phyloP scores from a whole-genome alignment of 2,329 filamentous ascomycete genomes.

The Ophiocordyceps unilateralis region DNA sequence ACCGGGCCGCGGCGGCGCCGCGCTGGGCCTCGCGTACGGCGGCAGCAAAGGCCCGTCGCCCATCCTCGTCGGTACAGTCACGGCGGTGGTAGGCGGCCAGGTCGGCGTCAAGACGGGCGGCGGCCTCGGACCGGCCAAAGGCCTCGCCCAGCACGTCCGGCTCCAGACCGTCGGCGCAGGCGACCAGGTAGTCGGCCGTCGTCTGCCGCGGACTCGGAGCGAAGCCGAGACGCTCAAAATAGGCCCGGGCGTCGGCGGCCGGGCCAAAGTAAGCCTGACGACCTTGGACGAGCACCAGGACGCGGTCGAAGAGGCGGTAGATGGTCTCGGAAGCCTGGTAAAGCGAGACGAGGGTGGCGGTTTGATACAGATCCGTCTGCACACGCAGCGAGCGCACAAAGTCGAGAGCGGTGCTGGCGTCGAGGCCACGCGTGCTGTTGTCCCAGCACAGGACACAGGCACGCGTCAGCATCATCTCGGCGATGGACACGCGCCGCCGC shows the following conservation, averaged over 20 bases:
- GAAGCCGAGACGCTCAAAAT: conserved; percentile 67
- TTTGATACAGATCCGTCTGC: conserved; percentile 70
- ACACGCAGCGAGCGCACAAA: conserved; percentile 56
- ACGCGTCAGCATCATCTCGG: conserved; percentile 64
- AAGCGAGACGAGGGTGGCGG: conserved; percentile 68
- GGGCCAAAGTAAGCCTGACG: conserved; percentile 64
- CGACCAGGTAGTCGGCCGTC: conserved; percentile 66
- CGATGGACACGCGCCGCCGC: conserved; percentile 65
- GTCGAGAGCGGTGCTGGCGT: conserved; percentile 50
- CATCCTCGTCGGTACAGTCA: conserved; percentile 42
- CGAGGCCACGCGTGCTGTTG: conserved; percentile 53
- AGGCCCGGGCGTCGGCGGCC: conserved; percentile 45
- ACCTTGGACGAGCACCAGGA: conserved; percentile 63
- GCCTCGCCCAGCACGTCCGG: conserved; percentile 51
- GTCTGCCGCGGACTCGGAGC: conserved; percentile 60
- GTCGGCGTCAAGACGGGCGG: conserved; percentile 39
- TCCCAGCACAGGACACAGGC: conserved; percentile 61
- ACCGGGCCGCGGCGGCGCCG: conserved; percentile 52
- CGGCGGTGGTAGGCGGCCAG: conserved; percentile 52
- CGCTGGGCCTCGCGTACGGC: conserved; percentile 69
- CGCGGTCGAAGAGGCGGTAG: conserved; percentile 67
- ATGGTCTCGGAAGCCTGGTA: conserved; percentile 78
- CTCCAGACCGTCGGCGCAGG: conserved; percentile 52
- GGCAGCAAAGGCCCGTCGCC: conserved; percentile 58
- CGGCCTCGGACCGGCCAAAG: conserved; percentile 47